phyloP scores from a whole-genome alignment of 768 basidiomycete species.

The Gautieria morchelliformis region DNA sequence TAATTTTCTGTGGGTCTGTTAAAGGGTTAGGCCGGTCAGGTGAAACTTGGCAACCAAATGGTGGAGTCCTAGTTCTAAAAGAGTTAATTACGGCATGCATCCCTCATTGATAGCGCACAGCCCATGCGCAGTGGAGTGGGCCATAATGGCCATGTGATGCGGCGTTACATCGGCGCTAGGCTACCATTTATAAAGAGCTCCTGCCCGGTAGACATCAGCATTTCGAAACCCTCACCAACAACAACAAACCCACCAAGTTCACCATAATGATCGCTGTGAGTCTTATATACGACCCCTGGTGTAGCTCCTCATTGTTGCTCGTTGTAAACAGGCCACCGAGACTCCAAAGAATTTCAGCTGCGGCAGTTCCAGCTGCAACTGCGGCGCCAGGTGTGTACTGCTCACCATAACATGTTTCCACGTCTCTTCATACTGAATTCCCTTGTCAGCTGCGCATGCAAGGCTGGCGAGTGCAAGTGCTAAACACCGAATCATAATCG shows the following conservation, averaged over 20 bases:
- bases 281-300: background rate
- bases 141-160: background rate
- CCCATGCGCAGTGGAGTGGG: background rate
- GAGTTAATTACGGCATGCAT: background rate
- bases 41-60: background rate
- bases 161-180: background rate
- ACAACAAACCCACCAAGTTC: background rate
- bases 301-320: background rate
- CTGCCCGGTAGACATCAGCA: background rate
- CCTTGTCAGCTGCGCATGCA: slow-evolving; percentile 44
- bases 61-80: no score
- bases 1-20: no score
- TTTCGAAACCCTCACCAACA: background rate
- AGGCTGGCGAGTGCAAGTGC: slow-evolving; percentile 58
- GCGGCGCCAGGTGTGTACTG: slow-evolving; percentile 39
- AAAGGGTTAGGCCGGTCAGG: no score
- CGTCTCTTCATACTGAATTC: background rate
- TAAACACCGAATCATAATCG: slow-evolving; percentile 9
- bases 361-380: slow-evolving; percentile 39
- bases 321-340: slow-evolving; percentile 17
- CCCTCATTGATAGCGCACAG: no score
- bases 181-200: background rate
- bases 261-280: background rate
- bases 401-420: background rate
- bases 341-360: slow-evolving; percentile 33